Percentiles rank a stretch among this genome's conserved stretches.
These are phyloP conservation scores for Candida hungchunana DNA, from an alignment of 805 yeast genomes.

Conservation along the genomic window DNA sequence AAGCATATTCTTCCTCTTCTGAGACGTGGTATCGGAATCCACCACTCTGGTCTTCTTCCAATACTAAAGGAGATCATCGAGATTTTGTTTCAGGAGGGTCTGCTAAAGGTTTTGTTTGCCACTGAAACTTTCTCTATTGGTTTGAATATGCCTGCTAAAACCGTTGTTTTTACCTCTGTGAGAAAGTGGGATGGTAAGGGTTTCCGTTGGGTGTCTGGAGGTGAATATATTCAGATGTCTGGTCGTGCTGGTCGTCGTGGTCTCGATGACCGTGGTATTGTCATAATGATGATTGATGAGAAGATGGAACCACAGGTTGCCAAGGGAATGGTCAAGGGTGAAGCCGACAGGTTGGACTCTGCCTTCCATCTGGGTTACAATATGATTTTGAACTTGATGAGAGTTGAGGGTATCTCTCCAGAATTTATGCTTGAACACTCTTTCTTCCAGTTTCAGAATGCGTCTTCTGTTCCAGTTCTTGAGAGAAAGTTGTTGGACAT, in stretches of 20 bases:
- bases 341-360: conserved; percentile 94
- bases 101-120: conserved; percentile 90
- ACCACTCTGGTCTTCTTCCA: conserved; percentile 94
- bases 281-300: conserved; percentile 98
- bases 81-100: conserved; percentile 94
- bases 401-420: conserved; percentile 98
- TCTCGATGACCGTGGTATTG: conserved; percentile 97
- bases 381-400: conserved; percentile 91
- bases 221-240: conserved; percentile 99
- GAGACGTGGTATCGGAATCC: conserved; percentile 96
- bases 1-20: conserved; percentile 84
- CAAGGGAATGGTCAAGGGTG: conserved; percentile 99
- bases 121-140: conserved; percentile 99
- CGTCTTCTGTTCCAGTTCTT: conserved; percentile 82
- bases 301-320: conserved; percentile 99
- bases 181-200: conserved; percentile 98
- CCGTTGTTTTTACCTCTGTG: conserved; percentile 96
- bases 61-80: conserved; percentile 93
- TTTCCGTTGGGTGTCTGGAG: conserved; percentile 98
- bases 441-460: conserved; percentile 92
- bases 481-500: conserved; percentile 61
- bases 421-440: conserved; percentile 95
- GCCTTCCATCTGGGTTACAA: conserved; percentile 97
- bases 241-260: conserved; percentile 99
- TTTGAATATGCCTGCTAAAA: conserved; percentile 98